Evolutionary conservation across 1,139 yeast species (phyloP).

Genomic region (Suhomyces coccinellae): DNA sequence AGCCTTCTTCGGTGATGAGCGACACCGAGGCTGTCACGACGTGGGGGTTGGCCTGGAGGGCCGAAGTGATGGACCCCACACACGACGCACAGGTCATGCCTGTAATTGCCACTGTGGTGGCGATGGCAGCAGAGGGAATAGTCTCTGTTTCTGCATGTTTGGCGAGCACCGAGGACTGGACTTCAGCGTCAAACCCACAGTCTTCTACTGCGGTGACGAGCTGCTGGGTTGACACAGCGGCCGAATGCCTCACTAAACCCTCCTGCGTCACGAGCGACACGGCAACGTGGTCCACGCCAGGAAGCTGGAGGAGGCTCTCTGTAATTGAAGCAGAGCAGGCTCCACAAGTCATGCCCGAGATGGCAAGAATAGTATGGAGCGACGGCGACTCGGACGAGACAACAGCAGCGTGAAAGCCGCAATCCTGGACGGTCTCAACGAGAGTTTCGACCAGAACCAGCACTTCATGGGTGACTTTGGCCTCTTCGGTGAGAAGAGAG

Average conservation of each 20-base stretch:
- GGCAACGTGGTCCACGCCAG: conserved; percentile 52
- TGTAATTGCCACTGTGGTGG: conserved; percentile 17
- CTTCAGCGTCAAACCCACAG: conserved; percentile 70
- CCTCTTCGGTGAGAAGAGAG: conserved; percentile 41
- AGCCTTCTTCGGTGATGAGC: conserved; percentile 39
- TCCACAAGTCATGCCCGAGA: conserved; percentile 87
- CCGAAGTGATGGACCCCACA: conserved; percentile 37
- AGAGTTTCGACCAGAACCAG: conserved; percentile 16
- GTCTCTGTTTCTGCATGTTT: conserved; percentile 3
- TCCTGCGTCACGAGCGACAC: conserved; percentile 77
- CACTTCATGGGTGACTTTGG: conserved; percentile 25
- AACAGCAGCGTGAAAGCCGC: conserved; percentile 38
- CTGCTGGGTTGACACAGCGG: conserved; percentile 28
- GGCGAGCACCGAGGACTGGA: conserved; percentile 13
- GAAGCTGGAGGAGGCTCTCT: conserved; percentile 44
- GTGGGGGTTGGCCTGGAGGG: conserved; percentile 25
- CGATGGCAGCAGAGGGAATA: not conserved
- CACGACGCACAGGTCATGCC: conserved; percentile 50
- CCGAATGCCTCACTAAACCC: conserved; percentile 55
- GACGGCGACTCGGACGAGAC: conserved; percentile 9
- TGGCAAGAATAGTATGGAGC: conserved; percentile 8
- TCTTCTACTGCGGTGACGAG: conserved; percentile 60
- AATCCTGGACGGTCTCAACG: conserved; percentile 28
- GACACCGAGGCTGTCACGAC: conserved; percentile 37
- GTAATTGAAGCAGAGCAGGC: conserved; percentile 73